Base-by-base conservation (phyloP, 2,329 filamentous ascomycete genomes). In the Xenosphaeropsis pyriputrescens region DNA sequence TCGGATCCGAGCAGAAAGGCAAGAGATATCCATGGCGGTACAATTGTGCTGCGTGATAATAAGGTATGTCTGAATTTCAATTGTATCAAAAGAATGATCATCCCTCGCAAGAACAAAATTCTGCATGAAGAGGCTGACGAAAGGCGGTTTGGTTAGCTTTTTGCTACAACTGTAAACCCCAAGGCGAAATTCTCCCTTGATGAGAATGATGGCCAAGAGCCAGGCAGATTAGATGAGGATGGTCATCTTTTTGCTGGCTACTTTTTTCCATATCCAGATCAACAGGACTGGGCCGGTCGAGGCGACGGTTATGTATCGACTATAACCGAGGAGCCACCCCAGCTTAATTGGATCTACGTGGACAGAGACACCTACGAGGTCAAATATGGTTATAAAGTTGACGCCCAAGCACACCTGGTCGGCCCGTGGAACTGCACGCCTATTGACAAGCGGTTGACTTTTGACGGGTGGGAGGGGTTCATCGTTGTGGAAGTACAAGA, bases 371-470 rank as follows among this genome's bases (percentile, higher is more conserved):
- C 73, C 0, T 59, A 70, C 34, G 67, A 75, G 49, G 44, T 79
- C 13, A 70, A 66, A 42, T 76, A 77, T 50, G 72, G 72, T n/a
- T 76, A 77, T 26, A 74, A 83, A 31, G 76, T 75, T 36, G 77
- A 81, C 41, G 85, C 80, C 31, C 64, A 79, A 18, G 69, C 65
- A 18, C 81, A 93, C 56, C 64, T 79, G 43, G 73, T 88, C 36
- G 85, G 84, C 11, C 78, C 80, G 6, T 93, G 80, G 75, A 65
- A 70, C 49, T 69, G 65, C 50, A 70, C 67, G 2, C 56, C 63
- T 31, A 64, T 69, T 49, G 67, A 71, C 46, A 59, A 61, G 11
- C 60, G 68, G 30, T 52, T 72, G 47, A 69, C 60, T 0, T 52
- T 69, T 5, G 59, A 64, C 18, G 77, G 84, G 48, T 93, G 84